These are phyloP conservation scores for Malus hybrid DNA, from an alignment of 331 rosid species.

Conservation along the genomic window DNA sequence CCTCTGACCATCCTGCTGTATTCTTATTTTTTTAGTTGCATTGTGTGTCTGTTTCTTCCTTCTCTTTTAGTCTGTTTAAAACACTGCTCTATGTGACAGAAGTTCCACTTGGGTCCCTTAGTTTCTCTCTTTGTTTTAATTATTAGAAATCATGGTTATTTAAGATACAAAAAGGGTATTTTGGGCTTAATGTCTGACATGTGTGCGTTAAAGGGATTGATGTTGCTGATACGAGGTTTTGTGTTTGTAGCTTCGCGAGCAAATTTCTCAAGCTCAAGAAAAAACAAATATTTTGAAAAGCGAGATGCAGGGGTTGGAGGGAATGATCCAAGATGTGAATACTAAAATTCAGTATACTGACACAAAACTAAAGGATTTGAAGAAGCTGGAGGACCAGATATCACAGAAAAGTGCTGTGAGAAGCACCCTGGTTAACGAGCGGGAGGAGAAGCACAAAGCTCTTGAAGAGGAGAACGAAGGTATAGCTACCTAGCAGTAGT, in stretches of 20 bases:
- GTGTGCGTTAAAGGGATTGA: background rate
- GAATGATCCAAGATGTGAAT: slow-evolving; percentile 50
- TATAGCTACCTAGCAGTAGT: slow-evolving; percentile 19
- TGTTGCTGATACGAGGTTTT: slow-evolving; percentile 19
- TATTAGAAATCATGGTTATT: background rate
- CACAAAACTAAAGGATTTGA: slow-evolving; percentile 44
- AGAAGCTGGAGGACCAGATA: slow-evolving; percentile 57
- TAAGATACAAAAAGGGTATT: background rate
- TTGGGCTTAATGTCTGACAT: background rate
- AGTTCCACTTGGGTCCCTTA: background rate
- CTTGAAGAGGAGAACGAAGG: slow-evolving; percentile 82
- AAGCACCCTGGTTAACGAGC: slow-evolving; percentile 57
- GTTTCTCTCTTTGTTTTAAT: background rate
- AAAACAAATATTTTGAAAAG: slow-evolving; percentile 48
- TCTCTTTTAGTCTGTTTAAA: no score
- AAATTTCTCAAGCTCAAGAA: slow-evolving; percentile 78
- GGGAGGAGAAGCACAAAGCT: slow-evolving; percentile 50
- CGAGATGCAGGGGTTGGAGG: slow-evolving; percentile 67
- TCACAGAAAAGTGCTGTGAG: slow-evolving; percentile 55
- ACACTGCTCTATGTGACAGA: background rate
- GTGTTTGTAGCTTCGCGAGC: slow-evolving; percentile 70
- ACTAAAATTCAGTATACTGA: slow-evolving; percentile 47
- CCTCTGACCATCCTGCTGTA: no score
- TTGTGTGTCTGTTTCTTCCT: background rate
- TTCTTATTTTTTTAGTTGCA: no score